Percentiles rank a stretch among this genome's conserved stretches.
phyloP scores from a whole-genome alignment of 768 basidiomycete genomes.

The Boletus subcaerulescens region DNA sequence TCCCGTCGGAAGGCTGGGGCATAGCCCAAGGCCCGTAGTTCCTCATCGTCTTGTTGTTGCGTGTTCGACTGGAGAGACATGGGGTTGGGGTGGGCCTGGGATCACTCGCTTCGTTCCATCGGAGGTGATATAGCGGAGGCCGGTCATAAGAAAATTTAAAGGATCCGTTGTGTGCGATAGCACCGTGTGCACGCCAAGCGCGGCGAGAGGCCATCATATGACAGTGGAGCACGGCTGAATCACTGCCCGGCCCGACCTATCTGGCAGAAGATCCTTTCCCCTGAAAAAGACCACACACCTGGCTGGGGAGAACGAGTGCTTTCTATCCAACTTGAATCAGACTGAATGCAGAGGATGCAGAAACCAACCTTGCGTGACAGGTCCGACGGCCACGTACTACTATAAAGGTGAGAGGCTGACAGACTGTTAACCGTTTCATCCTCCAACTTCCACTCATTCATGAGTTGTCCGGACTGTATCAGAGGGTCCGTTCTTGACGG shows the following conservation, averaged over 20 bases:
- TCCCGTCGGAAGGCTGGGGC: conserved; percentile 39
- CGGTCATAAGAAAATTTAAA: neutral
- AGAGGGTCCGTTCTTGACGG: conserved; percentile 44
- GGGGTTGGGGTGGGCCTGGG: neutral
- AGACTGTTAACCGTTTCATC: too few species aligned
- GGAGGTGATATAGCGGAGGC: neutral
- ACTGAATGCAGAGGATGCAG: too few species aligned
- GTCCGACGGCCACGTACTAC: too few species aligned
- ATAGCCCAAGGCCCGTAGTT: conserved; percentile 29
- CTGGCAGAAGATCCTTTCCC: too few species aligned
- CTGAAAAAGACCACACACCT: too few species aligned
- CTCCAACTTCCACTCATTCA: neutral
- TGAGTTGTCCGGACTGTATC: conserved; percentile 29
- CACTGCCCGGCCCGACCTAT: too few species aligned
- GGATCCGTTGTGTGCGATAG: neutral
- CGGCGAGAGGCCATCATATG: too few species aligned
- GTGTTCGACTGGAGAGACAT: conserved; percentile 2
- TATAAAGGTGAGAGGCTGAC: too few species aligned
- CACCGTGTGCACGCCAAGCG: neutral
- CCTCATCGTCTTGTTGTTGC: conserved; percentile 16
- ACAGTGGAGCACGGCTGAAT: too few species aligned
- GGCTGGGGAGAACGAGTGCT: too few species aligned
- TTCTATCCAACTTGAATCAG: too few species aligned
- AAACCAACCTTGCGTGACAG: too few species aligned
- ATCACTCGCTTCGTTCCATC: neutral